Conservation (phyloP, 225 moss, liverwort and hornwort genomes). For the Straminergon stramineum region DNA sequence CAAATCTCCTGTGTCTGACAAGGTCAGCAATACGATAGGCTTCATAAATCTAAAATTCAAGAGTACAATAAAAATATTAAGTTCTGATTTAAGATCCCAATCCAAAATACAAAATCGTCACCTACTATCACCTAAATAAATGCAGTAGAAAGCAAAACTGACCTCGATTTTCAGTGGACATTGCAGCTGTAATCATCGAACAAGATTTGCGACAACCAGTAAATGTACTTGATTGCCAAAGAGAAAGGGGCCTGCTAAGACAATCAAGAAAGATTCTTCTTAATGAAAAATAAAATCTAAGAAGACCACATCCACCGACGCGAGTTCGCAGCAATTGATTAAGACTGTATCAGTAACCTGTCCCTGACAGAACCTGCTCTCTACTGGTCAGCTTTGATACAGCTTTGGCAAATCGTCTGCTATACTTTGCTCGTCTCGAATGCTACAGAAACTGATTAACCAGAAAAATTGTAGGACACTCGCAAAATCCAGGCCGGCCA, state of each 20-base stretch:
- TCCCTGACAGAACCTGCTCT: background rate
- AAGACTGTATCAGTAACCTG: background rate
- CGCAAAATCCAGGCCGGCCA: background rate
- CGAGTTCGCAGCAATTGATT: background rate
- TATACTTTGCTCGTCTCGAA: background rate
- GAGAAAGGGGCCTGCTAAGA: slow-evolving; percentile 15
- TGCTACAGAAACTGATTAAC: background rate
- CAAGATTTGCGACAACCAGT: slow-evolving; percentile 17
- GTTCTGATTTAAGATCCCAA: background rate
- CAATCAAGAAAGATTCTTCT: background rate
- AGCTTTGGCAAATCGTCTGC: background rate
- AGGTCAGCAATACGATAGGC: background rate
- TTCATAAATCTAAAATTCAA: background rate
- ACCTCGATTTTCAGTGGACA: slow-evolving; percentile 29
- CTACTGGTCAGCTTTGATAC: background rate
- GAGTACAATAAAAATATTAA: background rate
- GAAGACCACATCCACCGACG: background rate
- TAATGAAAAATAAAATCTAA: background rate
- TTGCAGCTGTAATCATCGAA: slow-evolving; percentile 15
- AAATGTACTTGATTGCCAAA: slow-evolving; percentile 3
- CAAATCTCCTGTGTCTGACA: background rate
- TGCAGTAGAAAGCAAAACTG: background rate
- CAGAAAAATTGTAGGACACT: background rate
- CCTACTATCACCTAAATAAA: background rate
- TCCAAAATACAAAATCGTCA: background rate